Base-by-base conservation (phyloP, 2,329 filamentous ascomycete genomes). In the Pseudocercospora fijiensis region DNA sequence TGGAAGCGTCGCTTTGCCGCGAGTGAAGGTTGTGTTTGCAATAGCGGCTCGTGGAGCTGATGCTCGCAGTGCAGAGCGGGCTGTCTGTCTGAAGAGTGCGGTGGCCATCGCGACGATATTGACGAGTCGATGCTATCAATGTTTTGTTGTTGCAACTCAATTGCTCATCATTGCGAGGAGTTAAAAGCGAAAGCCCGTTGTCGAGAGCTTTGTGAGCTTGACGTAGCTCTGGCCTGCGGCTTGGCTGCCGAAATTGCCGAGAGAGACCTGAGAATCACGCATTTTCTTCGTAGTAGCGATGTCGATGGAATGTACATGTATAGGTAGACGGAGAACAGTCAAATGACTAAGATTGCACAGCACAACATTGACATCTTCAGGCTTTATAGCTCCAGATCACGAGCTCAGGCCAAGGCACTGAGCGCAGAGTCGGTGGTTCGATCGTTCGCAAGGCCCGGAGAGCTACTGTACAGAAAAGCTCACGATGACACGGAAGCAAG, bases 1-100 rank as follows among this genome's bases (percentile, higher is more conserved):
- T 68, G 95, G 95, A 47, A 99, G 89, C 47, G 93, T 96, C 58
- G 91, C 94, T 84, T 97, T 97, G 81, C 87, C 88, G 74, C 92
- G 88, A 72, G 89, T 85, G 75, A 96, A 96, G 76, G 85, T 90
- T 72, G 88, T 89, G 78, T 87, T 86, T 69, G 89, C 87, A 75
- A 90, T 76, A 62, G 83, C 79, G 67, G 85, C 83, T 76, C 85
- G 86, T 64, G 86, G 82, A 74, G 86, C 85, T 73, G 84, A 81
- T 70, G 88, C 85, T 74, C 90, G 86, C 67, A 94, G 83, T 73
- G 89, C 88, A 69, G 88, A 85, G 78, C 91, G 90, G 72, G 87
- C 83, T 71, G 86, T 84, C 70, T 86, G 87, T 75, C 91, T 89
- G 77, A 96, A 83, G 69, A 96, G 85, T 67, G 89, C 84, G 62